A percentile compares a stretch with the other conserved stretches of the same genome.
Conservation (phyloP, 2,329 filamentous ascomycete genomes). For the Fusarium dlaminii region DNA sequence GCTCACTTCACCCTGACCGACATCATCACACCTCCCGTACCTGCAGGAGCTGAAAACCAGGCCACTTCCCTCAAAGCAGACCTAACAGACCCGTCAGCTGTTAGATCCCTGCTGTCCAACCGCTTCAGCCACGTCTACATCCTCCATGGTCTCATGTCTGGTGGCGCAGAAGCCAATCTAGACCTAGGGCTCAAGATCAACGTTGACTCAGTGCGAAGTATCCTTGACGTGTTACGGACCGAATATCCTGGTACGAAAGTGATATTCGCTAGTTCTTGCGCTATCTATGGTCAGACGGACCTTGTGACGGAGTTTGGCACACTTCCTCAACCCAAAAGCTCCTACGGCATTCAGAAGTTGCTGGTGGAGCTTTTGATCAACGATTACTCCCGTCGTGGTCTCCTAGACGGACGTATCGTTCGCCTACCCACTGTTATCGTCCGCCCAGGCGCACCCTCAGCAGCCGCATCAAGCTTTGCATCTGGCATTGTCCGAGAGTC, state of each 20-base stretch:
- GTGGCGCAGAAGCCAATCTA: constrained; percentile 67
- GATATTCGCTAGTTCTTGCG: constrained; percentile 68
- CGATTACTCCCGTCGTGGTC: constrained; percentile 56
- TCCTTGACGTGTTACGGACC: constrained; percentile 61
- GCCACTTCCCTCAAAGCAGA: constrained; percentile 40
- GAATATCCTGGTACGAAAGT: constrained; percentile 59
- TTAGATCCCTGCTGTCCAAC: constrained; percentile 42
- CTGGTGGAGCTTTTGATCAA: constrained; percentile 61
- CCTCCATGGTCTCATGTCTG: constrained; percentile 72
- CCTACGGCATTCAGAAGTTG: constrained; percentile 70
- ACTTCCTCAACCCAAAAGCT: constrained; percentile 60
- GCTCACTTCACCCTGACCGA: constrained; percentile 65
- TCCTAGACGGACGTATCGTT: constrained; percentile 65
- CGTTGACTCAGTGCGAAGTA: constrained; percentile 62
- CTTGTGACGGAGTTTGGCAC: constrained; percentile 30
- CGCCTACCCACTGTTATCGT: constrained; percentile 70
- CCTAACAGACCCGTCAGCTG: constrained; percentile 27
- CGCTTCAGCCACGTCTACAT: constrained; percentile 61
- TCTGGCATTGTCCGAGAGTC: constrained; percentile 70
- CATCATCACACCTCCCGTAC: constrained; percentile 61
- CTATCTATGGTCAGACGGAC: constrained; percentile 60
- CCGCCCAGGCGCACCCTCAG: constrained; percentile 67
- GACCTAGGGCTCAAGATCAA: constrained; percentile 65
- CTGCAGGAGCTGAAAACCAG: constrained; percentile 46
- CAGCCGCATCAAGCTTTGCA: constrained; percentile 68